Base-by-base conservation (phyloP, 2,329 filamentous ascomycete species). In the Colletotrichum graminicola region DNA sequence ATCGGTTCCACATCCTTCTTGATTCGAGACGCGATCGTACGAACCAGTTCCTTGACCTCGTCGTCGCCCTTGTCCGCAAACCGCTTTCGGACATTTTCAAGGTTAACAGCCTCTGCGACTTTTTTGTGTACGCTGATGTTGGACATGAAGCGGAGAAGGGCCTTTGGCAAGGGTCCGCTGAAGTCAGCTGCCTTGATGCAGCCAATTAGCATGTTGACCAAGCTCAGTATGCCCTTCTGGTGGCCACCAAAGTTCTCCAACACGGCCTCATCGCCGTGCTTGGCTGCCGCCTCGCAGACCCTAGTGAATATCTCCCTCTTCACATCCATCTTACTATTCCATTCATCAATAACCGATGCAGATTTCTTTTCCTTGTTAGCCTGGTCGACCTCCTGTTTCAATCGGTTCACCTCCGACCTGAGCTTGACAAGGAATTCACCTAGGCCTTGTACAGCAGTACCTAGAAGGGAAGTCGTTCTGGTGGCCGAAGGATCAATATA, bases 1-100 rank as follows among this genome's bases (percentile, higher is more conserved):
- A 77, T 79, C 49, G 68, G 66, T 36, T 75, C 75, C 52, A 67
- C 29, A 10, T 70, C 80, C 67, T 85, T 86, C 67, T 78, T 83
- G 61, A 84, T 78, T n/a, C 84, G 83, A 39, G 77, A 75, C n/a
- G 86, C 80, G 57, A 92, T 90, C 71, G 86, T 85, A 45, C 86
- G 85, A 5, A 92, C 88, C 57, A 91, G 82, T 5, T 85, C 85
- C 75, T 91, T 91, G 59, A 89, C 88, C 63, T 91, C 88, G 0
- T 87, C 85, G 76, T 93, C 90, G 34, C 89, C 91, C 76, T 89
- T 90, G 76, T 89, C 91, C 71, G 85, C 86, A 76, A 92, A 89
- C 11, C 88, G 86, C 72, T 89, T 89, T 51, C 90, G 85, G 21
- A 93, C 87, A 66, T 88, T 89, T 68, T 89, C 87, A 67, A 94